phyloP scores from a whole-genome alignment of 140 eudicot genomes.

The Eryngium alpinum region DNA sequence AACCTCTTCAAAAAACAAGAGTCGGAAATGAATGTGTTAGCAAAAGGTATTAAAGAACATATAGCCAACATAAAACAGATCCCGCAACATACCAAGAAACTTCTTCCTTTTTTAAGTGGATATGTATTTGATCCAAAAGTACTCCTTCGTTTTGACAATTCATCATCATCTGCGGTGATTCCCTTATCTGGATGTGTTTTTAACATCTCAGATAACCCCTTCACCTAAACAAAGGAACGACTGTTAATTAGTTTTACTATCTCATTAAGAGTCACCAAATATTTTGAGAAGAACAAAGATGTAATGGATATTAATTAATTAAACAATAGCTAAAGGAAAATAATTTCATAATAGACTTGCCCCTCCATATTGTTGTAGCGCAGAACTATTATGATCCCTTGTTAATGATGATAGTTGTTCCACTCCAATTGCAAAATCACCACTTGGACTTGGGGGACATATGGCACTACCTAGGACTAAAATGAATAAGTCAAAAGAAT shows the following conservation, averaged over 20 bases:
- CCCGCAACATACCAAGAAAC: conserved; percentile 46
- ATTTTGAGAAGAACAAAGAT: neutral
- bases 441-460: conserved; percentile 48
- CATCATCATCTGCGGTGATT: conserved; percentile 45
- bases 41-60: conserved; percentile 9
- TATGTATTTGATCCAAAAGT: conserved; percentile 88
- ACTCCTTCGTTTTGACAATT: conserved; percentile 46
- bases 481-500: neutral
- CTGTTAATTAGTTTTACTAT: neutral
- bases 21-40: neutral
- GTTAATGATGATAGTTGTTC: conserved; percentile 78
- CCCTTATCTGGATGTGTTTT: conserved; percentile 63
- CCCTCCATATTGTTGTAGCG: conserved; percentile 80
- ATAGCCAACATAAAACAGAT: neutral
- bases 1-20: conserved; percentile 44
- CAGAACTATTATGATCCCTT: conserved; percentile 53
- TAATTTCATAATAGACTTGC: conserved; percentile 37
- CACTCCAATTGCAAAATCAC: conserved; percentile 60
- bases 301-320: too few species aligned
- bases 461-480: conserved; percentile 42
- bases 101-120: conserved; percentile 72
- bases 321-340: neutral
- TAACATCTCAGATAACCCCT: conserved; percentile 64
- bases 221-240: conserved; percentile 40
- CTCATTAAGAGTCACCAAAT: neutral